These are phyloP conservation scores for Picea abies DNA, from an alignment of 83 land plant genomes.

Conservation along the genomic window DNA sequence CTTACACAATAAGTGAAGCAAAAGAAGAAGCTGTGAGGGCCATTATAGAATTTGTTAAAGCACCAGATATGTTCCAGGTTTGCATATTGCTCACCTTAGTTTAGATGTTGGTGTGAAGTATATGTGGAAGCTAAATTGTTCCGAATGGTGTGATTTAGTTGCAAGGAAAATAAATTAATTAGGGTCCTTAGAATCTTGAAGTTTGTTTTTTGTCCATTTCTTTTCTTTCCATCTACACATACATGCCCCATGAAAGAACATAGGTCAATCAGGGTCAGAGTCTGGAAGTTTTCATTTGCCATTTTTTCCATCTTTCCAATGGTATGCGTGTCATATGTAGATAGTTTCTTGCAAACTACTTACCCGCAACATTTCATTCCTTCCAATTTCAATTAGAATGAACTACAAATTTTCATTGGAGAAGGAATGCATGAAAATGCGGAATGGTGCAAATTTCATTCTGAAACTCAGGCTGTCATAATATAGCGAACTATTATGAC, in stretches of 20 bases:
- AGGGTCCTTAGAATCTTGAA: neutral
- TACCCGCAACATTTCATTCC: neutral
- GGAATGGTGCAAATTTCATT: too few relatives aligned
- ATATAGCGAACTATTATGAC: too few relatives aligned
- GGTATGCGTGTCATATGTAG: too few relatives aligned
- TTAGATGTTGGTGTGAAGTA: slow-evolving; percentile 11
- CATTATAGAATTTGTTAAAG: slow-evolving; percentile 90
- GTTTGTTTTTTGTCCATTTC: neutral
- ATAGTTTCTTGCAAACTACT: neutral
- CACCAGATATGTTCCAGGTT: slow-evolving; percentile 98
- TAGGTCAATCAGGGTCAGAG: too few relatives aligned
- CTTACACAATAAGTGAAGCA: slow-evolving; percentile 72
- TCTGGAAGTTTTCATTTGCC: too few relatives aligned
- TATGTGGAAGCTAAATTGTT: neutral
- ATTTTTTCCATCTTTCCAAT: too few relatives aligned
- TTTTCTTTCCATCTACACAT: neutral
- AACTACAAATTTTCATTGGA: too few relatives aligned
- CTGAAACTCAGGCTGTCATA: too few relatives aligned
- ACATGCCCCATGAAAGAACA: too few relatives aligned
- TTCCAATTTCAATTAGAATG: too few relatives aligned
- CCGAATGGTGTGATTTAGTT: neutral
- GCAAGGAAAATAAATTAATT: neutral
- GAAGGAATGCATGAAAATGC: too few relatives aligned
- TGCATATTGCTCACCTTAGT: slow-evolving; percentile 21
- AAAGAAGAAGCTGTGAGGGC: slow-evolving; percentile 93